Evolutionary conservation across 2,329 filamentous ascomycete genomes (phyloP).

Genomic region (Fusarium nisikadoi): DNA sequence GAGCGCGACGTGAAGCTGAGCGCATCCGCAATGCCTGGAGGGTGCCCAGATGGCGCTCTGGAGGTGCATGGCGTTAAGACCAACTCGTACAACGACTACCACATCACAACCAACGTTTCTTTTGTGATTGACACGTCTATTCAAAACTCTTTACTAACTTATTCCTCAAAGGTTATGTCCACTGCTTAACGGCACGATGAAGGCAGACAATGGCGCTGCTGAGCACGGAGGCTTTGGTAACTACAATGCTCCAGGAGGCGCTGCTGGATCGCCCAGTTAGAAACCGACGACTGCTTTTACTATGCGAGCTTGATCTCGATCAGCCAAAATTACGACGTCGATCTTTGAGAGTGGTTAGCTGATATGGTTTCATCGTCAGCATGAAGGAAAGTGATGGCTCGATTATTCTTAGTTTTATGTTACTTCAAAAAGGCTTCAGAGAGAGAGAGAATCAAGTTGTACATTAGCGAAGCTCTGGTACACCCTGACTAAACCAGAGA

Average conservation of each 20-base stretch:
- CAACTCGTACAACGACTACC: neutral
- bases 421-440: neutral
- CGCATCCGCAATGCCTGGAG: conserved; percentile 31
- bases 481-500: neutral
- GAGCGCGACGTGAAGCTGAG: conserved; percentile 20
- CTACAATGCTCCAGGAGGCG: conserved; percentile 55
- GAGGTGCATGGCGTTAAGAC: conserved; percentile 28
- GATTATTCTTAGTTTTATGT: conserved; percentile 12
- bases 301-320: neutral
- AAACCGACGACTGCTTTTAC: neutral
- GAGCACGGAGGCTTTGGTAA: conserved; percentile 70
- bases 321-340: neutral
- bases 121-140: conserved; percentile 16
- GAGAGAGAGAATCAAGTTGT: neutral
- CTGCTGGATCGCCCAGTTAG: conserved; percentile 50
- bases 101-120: conserved; percentile 4
- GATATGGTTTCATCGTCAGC: neutral
- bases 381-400: neutral
- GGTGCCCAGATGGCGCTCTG: conserved; percentile 37
- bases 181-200: conserved; percentile 85
- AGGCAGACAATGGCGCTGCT: conserved; percentile 64
- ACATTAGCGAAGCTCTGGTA: neutral
- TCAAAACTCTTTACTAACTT: conserved; percentile 36
- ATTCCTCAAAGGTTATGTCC: conserved; percentile 75
- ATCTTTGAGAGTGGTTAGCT: neutral